Evolutionary conservation across 176 grass and related monocot genomes (phyloP).

Genomic region (Cymbopogon citratus): DNA sequence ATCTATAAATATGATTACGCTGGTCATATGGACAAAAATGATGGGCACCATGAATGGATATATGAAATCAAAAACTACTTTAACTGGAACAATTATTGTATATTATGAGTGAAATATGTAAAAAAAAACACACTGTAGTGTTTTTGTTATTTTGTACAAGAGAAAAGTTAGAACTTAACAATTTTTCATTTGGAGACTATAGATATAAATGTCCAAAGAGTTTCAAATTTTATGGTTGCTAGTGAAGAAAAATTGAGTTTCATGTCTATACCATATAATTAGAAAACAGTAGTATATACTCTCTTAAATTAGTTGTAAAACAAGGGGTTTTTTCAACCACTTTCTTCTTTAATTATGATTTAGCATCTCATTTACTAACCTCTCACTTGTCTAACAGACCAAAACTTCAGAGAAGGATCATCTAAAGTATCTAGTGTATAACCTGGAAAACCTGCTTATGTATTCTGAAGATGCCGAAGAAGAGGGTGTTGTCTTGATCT

Average conservation of each 20-base stretch:
- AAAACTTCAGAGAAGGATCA: slow-evolving; percentile 16
- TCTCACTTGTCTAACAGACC: slow-evolving; percentile 7
- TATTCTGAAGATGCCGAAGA: not conserved
- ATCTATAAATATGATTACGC: too few species aligned
- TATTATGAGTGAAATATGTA: not conserved
- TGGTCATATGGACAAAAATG: too few species aligned
- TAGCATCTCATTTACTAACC: not conserved
- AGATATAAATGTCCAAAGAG: not conserved
- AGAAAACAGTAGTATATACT: not conserved
- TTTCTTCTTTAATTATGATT: not conserved
- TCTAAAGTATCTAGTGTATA: slow-evolving; percentile 43
- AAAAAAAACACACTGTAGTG: not conserved
- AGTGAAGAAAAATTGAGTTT: too few species aligned
- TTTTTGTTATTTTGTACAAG: too few species aligned
- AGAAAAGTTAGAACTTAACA: not conserved
- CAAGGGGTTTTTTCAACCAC: too few species aligned
- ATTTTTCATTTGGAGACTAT: not conserved
- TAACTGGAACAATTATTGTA: not conserved
- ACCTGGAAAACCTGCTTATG: slow-evolving; percentile 31
- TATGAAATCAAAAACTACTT: not conserved
- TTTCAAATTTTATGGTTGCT: too few species aligned
- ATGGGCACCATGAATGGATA: not conserved
- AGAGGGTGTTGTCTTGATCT: slow-evolving; percentile 32
- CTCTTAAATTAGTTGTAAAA: not conserved
- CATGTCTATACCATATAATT: not conserved